Evolutionary conservation across 2,329 filamentous ascomycete species (phyloP), one percentile per base, ranked within the genome.

Genomic region (Albifimbria verrucaria): DNA sequence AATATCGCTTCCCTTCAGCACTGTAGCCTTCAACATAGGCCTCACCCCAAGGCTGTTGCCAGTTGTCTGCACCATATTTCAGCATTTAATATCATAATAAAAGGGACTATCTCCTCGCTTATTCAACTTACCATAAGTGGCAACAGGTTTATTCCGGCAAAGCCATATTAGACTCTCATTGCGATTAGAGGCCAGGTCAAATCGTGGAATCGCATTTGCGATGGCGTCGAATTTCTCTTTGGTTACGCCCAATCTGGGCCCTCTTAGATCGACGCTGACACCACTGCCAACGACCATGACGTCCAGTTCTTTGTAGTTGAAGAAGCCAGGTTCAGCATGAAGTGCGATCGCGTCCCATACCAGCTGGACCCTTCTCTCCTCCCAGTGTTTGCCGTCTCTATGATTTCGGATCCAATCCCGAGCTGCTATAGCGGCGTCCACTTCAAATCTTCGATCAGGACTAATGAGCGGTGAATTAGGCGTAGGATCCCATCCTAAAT

Each of bases 301-400:
- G 22, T 21, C 42, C 3, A 23, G 15, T 15, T 44, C 42, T 15
- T 44, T 44, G 42, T 20, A 44, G 22, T 10, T 11, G 5, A 20
- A 17, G 42, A 44, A 21, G 28, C 10, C 9, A 44, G 42, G 42
- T 4, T 11, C 20, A 5, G 42, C 42, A 23, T 44, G 42, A 21
- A 44, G 18, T 3, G 42, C 42, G 5, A 44, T 44, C 17, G 69
- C 68, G 55, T 66, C 42, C 42, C 42, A 44, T 11, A 44, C 42
- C 18, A 44, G 42, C 18, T 44, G 42, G 15, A 44, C 18, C 5
- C 42, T 15, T 21, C 42, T 21, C 20, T 44, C 42, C 18, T 7
- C 42, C 42, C 42, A 44, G 15, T 44, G 18, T 7, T 7, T 23
- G 18, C 18, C 42, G 12, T 44, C 22, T 15, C 11, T 17, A 11